phyloP scores from a whole-genome alignment of 768 basidiomycete species.

The Paxillus involutus region DNA sequence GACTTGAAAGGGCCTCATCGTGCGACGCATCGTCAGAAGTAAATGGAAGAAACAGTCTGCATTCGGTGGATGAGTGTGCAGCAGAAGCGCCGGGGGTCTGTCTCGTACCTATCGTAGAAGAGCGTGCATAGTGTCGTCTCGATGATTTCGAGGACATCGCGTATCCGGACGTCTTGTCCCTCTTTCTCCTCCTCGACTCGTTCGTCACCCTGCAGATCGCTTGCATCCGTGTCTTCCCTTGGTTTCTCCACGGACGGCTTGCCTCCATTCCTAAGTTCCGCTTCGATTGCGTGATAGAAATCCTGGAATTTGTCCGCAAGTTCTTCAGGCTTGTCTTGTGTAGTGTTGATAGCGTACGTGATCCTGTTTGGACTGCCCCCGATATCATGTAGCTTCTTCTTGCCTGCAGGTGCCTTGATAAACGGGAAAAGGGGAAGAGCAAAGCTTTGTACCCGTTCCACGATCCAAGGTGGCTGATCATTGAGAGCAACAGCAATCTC shows the following conservation, averaged over 20 bases:
- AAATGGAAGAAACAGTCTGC: conserved; percentile 76
- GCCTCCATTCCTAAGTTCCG: conserved; percentile 47
- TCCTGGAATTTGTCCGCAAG: conserved; percentile 59
- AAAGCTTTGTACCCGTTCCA: conserved; percentile 58
- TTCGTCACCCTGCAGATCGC: conserved; percentile 16
- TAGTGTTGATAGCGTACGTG: conserved; percentile 40
- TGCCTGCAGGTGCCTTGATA: conserved; percentile 34
- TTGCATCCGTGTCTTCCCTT: conserved; percentile 3
- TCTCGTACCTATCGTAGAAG: conserved; percentile 78
- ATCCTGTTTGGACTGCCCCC: conserved; percentile 20
- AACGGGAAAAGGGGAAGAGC: conserved; percentile 59
- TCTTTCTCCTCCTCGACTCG: conserved; percentile 26
- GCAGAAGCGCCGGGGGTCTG: not conserved
- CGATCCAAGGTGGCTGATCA: conserved; percentile 54
- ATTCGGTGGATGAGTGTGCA: not conserved
- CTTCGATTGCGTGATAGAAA: conserved; percentile 67
- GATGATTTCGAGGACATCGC: conserved; percentile 66
- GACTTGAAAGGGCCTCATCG: conserved; percentile 85
- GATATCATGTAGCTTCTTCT: conserved; percentile 33
- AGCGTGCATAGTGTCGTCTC: conserved; percentile 70
- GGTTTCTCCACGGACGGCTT: conserved; percentile 12
- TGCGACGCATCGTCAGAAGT: conserved; percentile 79
- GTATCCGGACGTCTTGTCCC: conserved; percentile 44
- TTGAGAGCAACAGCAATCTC: conserved; percentile 54
- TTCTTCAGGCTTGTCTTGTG: conserved; percentile 50